A percentile compares a stretch with the other conserved stretches of the same genome.
Evolutionary conservation across 2,329 filamentous ascomycete genomes (phyloP).

Genomic region (Fusarium sp.): DNA sequence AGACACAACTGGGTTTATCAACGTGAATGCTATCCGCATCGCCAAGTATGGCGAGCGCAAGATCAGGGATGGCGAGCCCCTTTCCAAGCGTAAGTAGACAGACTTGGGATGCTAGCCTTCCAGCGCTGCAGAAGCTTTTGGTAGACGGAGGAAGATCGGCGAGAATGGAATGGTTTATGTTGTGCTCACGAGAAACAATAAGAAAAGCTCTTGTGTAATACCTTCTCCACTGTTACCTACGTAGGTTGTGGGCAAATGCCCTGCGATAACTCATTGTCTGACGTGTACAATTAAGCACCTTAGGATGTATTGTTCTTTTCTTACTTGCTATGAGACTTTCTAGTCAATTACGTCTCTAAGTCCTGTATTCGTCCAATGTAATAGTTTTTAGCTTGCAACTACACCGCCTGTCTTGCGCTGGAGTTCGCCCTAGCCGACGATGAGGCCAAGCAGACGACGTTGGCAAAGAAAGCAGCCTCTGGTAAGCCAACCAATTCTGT

Average conservation of each 20-base stretch:
- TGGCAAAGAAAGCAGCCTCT: too few relatives aligned
- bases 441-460: too few relatives aligned
- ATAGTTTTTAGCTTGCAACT: too few relatives aligned
- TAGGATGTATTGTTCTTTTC: too few relatives aligned
- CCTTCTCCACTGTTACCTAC: background rate
- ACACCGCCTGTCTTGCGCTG: too few relatives aligned
- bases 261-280: background rate
- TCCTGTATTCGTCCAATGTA: too few relatives aligned
- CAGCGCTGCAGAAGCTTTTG: constrained; percentile 1
- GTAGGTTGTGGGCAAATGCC: constrained; percentile 3
- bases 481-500: too few relatives aligned
- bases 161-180: constrained; percentile 2
- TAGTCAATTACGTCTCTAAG: too few relatives aligned
- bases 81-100: constrained; percentile 11
- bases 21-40: constrained; percentile 1
- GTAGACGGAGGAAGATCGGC: constrained; percentile 1
- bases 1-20: constrained; percentile 6
- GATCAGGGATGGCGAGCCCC: constrained; percentile 10
- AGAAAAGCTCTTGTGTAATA: constrained; percentile 5
- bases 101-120: constrained; percentile 4
- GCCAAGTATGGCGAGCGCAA: constrained; percentile 9
- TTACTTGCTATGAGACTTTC: too few relatives aligned
- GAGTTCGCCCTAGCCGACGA: too few relatives aligned
- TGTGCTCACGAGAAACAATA: constrained; percentile 6
- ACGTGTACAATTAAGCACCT: background rate